Base-by-base conservation (phyloP, 805 yeast genomes). In the Torulaspora quercuum region DNA sequence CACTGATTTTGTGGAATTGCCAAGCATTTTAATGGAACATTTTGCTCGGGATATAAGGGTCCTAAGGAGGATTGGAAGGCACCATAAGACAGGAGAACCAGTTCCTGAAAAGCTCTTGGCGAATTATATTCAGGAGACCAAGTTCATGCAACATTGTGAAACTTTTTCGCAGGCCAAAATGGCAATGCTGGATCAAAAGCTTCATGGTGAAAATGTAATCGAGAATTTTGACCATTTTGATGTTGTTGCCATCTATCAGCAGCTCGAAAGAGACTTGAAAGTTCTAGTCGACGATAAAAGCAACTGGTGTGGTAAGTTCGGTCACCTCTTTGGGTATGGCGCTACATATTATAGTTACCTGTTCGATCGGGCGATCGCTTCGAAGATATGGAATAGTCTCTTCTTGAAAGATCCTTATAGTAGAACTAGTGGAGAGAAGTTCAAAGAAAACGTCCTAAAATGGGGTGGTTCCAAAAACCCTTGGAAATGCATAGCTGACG, bases 381-480 rank as follows among this genome's bases (percentile, higher is more conserved):
- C 87, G 16, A 79, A 78, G 52, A 73, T 90, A 2, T 92, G 95
- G 89, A 69, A 72, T 7, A 78, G 75, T 30, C 64, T 90, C 25
- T 92, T 92, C 57, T 67, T 62, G 3, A 50, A 69, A 4, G 76
- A 88, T 55, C 95, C 96, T 2, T 70, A 82, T 55, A 74, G 78
- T 42, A 65, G 83, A 20, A 65, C 54, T 2, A 80, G 82, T n/a
- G 98, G 98, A 12, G 81, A 78, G 39, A 74, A 73, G 48, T 85
- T 87, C 57, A 77, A 73, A 47, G 64, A 76, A 19, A 72, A 77
- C 40, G 80, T 92, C 0, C 65, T 92, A 41, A 76, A 75, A 52
- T 90, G 96, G 96, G 98, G 98, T 14, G 98, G 98, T 0, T 76
- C 94, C 3, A 72, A 77, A 42, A 88, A 86, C 52, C 94, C 97